phyloP scores from a whole-genome alignment of 176 grass and related monocot genomes.

The Oryza rufipogon region DNA sequence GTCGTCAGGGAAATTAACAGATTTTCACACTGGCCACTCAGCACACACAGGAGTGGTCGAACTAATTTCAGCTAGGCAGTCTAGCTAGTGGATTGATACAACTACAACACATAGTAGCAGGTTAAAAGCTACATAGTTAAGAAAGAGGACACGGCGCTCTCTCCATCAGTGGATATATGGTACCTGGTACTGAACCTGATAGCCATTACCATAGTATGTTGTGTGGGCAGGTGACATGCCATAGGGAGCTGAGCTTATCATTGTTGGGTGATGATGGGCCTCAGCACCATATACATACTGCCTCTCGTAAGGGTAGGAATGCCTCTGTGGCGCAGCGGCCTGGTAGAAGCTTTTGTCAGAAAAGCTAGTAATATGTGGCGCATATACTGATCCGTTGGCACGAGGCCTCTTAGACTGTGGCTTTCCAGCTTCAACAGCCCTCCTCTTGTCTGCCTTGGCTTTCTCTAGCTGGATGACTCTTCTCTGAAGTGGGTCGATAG shows the following conservation, averaged over 20 bases:
- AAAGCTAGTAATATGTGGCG: conserved; percentile 48
- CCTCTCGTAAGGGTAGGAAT: conserved; percentile 66
- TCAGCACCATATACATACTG: conserved; percentile 67
- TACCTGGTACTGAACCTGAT: conserved; percentile 78
- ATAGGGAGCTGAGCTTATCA: conserved; percentile 56
- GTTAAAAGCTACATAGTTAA: conserved; percentile 58
- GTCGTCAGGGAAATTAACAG: conserved; percentile 42
- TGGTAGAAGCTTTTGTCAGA: conserved; percentile 85
- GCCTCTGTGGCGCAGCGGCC: conserved; percentile 61
- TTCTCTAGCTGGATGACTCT: conserved; percentile 86
- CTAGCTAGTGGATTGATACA: conserved; percentile 43
- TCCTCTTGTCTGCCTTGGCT: conserved; percentile 94
- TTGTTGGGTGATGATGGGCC: conserved; percentile 65
- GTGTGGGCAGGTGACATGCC: conserved; percentile 59
- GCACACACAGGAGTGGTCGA: conserved; percentile 35
- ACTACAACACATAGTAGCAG: conserved; percentile 28
- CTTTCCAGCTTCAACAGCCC: conserved; percentile 77
- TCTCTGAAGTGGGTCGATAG: conserved; percentile 67
- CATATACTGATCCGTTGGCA: conserved; percentile 63
- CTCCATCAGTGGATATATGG: conserved; percentile 75
- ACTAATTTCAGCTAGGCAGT: conserved; percentile 51
- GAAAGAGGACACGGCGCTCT: conserved; percentile 40
- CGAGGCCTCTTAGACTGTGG: conserved; percentile 86
- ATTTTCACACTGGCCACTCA: conserved; percentile 41
- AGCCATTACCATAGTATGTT: conserved; percentile 79